Evolutionary conservation across 495 filamentous ascomycete species (phyloP).

Genomic region (Hypomontagnella submonticulosa): DNA sequence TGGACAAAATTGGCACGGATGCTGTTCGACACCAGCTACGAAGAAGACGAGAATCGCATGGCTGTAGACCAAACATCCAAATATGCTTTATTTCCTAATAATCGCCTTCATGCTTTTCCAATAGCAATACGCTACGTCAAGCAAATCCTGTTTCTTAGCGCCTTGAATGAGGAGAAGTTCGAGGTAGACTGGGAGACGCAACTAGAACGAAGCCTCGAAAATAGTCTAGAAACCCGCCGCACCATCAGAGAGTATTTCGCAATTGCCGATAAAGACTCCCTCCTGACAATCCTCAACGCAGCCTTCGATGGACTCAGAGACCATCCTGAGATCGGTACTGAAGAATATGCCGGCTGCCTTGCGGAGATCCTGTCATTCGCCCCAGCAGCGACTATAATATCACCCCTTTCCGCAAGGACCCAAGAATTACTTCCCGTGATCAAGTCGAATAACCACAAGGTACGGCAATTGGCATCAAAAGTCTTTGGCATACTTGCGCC

Average conservation of each 20-base stretch:
- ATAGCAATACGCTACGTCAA: slow-evolving; percentile 76
- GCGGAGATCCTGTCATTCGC: slow-evolving; percentile 74
- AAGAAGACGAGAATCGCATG: slow-evolving; percentile 40
- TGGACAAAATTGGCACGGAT: slow-evolving; percentile 58
- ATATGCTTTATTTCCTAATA: slow-evolving; percentile 51
- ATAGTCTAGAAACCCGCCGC: slow-evolving; percentile 68
- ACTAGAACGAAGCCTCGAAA: slow-evolving; percentile 74
- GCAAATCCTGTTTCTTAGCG: slow-evolving; percentile 77
- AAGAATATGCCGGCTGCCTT: slow-evolving; percentile 68
- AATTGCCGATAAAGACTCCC: slow-evolving; percentile 37
- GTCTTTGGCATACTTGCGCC: slow-evolving; percentile 79
- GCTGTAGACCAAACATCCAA: slow-evolving; percentile 40
- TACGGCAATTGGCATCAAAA: slow-evolving; percentile 71
- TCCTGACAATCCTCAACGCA: slow-evolving; percentile 47
- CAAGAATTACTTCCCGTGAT: slow-evolving; percentile 66
- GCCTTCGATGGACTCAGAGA: slow-evolving; percentile 45
- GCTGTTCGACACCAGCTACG: slow-evolving; percentile 52
- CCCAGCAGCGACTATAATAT: slow-evolving; percentile 62
- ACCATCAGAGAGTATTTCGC: slow-evolving; percentile 62
- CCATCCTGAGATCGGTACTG: slow-evolving; percentile 45
- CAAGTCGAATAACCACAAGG: slow-evolving; percentile 73
- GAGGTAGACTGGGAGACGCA: slow-evolving; percentile 88
- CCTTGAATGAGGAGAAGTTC: slow-evolving; percentile 70
- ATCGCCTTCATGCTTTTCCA: slow-evolving; percentile 65
- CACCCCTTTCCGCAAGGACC: slow-evolving; percentile 58